Conservation (phyloP, 371 early-diverging fungal species). For the Haplosporangium sp. region DNA sequence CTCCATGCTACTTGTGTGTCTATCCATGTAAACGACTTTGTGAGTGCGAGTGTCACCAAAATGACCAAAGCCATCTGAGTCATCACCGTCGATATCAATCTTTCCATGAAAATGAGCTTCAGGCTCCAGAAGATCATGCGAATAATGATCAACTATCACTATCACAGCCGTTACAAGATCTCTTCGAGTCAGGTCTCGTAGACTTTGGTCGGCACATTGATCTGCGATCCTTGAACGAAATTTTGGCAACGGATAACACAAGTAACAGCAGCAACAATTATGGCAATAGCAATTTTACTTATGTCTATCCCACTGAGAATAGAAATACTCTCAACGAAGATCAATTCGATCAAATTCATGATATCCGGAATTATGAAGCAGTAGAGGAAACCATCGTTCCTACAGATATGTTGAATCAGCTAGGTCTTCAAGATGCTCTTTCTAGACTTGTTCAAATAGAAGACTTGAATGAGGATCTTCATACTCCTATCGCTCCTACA, state of each 20-base stretch:
- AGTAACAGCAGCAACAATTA: background rate
- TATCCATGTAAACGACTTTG: constrained; percentile 26
- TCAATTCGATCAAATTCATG: background rate
- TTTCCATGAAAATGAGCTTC: background rate
- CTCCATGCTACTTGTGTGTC: constrained; percentile 38
- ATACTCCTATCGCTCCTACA: background rate
- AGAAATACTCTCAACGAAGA: constrained; percentile 1
- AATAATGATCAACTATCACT: constrained; percentile 3
- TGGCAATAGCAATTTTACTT: background rate
- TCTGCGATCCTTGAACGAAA: constrained; percentile 14
- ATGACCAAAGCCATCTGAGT: constrained; percentile 4
- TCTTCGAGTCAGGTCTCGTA: constrained; percentile 27
- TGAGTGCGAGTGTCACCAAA: constrained; percentile 35
- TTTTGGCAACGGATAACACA: background rate
- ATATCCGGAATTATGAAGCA: background rate
- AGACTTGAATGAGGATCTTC: background rate
- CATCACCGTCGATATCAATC: background rate
- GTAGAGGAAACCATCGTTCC: background rate
- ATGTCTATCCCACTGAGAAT: background rate
- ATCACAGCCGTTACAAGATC: constrained; percentile 19
- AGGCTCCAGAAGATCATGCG: background rate
- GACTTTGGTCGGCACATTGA: constrained; percentile 36
- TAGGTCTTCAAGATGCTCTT: background rate
- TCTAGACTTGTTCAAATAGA: background rate
- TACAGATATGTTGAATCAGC: background rate